These are phyloP conservation scores for Ustilago hordei DNA, from an alignment of 1,284 basidiomycete genomes.

Conservation along the genomic window DNA sequence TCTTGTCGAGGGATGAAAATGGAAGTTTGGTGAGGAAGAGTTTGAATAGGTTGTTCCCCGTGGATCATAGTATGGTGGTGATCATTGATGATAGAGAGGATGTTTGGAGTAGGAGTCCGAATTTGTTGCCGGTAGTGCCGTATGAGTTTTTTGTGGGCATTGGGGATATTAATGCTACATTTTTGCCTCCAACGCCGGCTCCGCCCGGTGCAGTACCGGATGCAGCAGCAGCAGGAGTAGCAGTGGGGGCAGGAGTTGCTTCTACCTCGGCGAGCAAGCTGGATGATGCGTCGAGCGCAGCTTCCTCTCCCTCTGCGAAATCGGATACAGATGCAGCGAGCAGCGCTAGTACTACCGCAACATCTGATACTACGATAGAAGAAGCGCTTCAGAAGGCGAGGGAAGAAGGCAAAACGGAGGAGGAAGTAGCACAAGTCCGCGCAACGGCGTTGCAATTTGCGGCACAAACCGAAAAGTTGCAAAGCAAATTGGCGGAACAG, in stretches of 20 bases:
- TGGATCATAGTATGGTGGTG: conserved; percentile 96
- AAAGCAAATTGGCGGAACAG: conserved; percentile 78
- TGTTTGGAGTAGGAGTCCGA: conserved; percentile 94
- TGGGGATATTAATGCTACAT: conserved; percentile 95
- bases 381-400: conserved; percentile 25
- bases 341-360: conserved; percentile 5
- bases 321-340: conserved; percentile 6
- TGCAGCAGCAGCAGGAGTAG: conserved; percentile 6
- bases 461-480: conserved; percentile 43
- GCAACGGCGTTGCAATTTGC: conserved; percentile 38
- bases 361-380: conserved; percentile 15
- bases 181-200: conserved; percentile 78
- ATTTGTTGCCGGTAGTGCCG: conserved; percentile 94
- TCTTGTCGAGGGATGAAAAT: conserved; percentile 91
- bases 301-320: conserved; percentile 22
- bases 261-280: conserved; percentile 17
- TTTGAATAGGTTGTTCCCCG: conserved; percentile 87
- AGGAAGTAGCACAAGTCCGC: conserved; percentile 22
- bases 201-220: conserved; percentile 29
- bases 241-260: neutral
- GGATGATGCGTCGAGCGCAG: conserved; percentile 12
- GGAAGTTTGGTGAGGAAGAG: conserved; percentile 86
- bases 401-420: conserved; percentile 23
- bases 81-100: conserved; percentile 98
- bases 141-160: conserved; percentile 99